These are phyloP conservation scores for Hymenotorrendiella dingleyae DNA, from an alignment of 2,329 filamentous ascomycete species.

Conservation along the genomic window DNA sequence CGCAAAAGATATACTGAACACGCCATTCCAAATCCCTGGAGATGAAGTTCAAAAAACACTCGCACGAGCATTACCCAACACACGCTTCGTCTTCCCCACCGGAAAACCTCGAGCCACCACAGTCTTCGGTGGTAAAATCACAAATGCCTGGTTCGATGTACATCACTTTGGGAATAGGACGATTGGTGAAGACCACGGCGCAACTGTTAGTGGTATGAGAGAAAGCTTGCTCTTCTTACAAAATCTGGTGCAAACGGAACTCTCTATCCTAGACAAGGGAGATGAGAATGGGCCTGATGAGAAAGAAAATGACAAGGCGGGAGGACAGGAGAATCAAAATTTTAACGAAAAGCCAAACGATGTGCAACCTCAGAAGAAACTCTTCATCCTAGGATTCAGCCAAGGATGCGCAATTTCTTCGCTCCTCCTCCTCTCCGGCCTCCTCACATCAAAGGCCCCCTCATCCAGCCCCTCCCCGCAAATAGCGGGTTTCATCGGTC, in stretches of 20 bases:
- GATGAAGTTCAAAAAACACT: slow-evolving; percentile 29
- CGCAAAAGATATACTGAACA: slow-evolving; percentile 30
- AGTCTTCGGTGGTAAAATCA: slow-evolving; percentile 16
- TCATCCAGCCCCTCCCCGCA: too few relatives aligned
- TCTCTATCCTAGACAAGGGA: neutral
- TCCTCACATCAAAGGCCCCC: slow-evolving; percentile 6
- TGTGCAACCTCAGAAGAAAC: too few relatives aligned
- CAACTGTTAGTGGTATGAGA: slow-evolving; percentile 9
- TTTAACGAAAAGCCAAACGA: slow-evolving; percentile 3
- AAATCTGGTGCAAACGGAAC: slow-evolving; percentile 9
- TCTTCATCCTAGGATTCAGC: slow-evolving; percentile 23
- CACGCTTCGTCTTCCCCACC: slow-evolving; percentile 22
- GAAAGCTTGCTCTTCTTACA: slow-evolving; percentile 14
- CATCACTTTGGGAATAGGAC: slow-evolving; percentile 21
- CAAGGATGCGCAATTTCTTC: slow-evolving; percentile 21
- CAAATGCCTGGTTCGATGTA: slow-evolving; percentile 28
- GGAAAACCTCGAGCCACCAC: slow-evolving; percentile 13
- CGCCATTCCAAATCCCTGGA: slow-evolving; percentile 13
- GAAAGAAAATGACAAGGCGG: neutral
- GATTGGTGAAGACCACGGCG: slow-evolving; percentile 8
- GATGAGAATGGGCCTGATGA: neutral
- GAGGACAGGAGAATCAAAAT: too few relatives aligned
- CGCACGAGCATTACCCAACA: slow-evolving; percentile 6
- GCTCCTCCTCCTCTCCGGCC: slow-evolving; percentile 17
- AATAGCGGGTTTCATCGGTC: neutral